Conservation (phyloP, 495 filamentous ascomycete species). For the Pyrenopolyporus hunteri region DNA sequence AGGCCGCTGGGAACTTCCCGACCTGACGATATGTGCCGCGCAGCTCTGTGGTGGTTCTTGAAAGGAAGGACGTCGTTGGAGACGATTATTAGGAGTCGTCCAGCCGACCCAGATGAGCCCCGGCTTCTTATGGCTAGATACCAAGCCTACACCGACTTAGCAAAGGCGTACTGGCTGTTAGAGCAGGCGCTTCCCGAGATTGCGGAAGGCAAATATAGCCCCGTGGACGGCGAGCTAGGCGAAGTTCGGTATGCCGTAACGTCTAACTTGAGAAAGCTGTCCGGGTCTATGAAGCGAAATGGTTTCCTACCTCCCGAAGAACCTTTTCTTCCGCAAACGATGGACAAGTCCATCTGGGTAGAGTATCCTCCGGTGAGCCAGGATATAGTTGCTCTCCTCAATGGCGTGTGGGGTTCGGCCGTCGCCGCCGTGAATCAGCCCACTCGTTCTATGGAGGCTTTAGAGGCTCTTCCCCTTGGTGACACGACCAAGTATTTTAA, state of each 20-base stretch:
- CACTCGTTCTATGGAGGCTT: slow-evolving; percentile 53
- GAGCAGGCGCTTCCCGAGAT: slow-evolving; percentile 67
- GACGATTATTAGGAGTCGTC: slow-evolving; percentile 66
- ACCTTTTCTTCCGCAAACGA: slow-evolving; percentile 65
- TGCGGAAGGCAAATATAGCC: slow-evolving; percentile 41
- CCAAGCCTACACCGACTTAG: slow-evolving; percentile 79
- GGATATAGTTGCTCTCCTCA: slow-evolving; percentile 69
- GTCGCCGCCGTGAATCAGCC: slow-evolving; percentile 43
- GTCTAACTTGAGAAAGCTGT: slow-evolving; percentile 71
- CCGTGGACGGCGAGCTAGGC: slow-evolving; percentile 49
- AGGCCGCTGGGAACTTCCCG: slow-evolving; percentile 64
- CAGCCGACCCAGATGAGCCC: slow-evolving; percentile 53
- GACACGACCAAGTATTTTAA: slow-evolving; percentile 73
- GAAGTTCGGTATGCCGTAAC: slow-evolving; percentile 61
- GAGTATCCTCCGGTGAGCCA: slow-evolving; percentile 71
- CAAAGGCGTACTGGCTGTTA: slow-evolving; percentile 82
- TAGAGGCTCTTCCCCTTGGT: slow-evolving; percentile 73
- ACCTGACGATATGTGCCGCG: slow-evolving; percentile 69
- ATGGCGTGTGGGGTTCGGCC: slow-evolving; percentile 62
- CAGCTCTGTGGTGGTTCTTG: slow-evolving; percentile 87
- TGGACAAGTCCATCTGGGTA: slow-evolving; percentile 78
- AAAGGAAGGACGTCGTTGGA: slow-evolving; percentile 76
- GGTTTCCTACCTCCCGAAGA: slow-evolving; percentile 72
- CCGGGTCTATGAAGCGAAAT: slow-evolving; percentile 82
- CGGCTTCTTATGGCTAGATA: slow-evolving; percentile 51